Conservation (phyloP, 345 rosid species). For the Lepidium didymum region DNA sequence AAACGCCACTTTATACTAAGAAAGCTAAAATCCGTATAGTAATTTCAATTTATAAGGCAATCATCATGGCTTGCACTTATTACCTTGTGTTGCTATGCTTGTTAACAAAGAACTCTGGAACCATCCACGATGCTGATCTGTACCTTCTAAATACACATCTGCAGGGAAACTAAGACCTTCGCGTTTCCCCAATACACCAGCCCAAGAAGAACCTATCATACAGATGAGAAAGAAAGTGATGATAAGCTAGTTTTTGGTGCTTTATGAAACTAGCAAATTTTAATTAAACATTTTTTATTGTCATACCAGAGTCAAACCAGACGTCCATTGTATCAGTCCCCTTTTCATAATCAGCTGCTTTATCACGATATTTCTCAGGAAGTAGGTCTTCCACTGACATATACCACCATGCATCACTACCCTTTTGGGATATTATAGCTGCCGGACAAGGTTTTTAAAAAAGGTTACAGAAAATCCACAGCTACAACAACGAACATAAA, state of each 20-base stretch:
- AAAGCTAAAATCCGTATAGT: slow-evolving; percentile 4
- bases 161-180: slow-evolving; percentile 66
- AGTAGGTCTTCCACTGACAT: slow-evolving; percentile 82
- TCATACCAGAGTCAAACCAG: slow-evolving; percentile 92
- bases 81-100: slow-evolving; percentile 85
- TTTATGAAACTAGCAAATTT: background rate
- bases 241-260: background rate
- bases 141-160: slow-evolving; percentile 89
- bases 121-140: slow-evolving; percentile 99
- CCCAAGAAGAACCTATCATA: slow-evolving; percentile 87
- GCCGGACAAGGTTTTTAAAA: slow-evolving; percentile 26
- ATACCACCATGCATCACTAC: slow-evolving; percentile 98
- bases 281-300: background rate
- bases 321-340: slow-evolving; percentile 99
- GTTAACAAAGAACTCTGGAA: slow-evolving; percentile 93
- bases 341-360: slow-evolving; percentile 75
- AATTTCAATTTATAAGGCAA: background rate
- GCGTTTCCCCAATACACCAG: slow-evolving; percentile 74
- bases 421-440: slow-evolving; percentile 73
- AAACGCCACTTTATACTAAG: slow-evolving; percentile 1
- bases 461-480: background rate
- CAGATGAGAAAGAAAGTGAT: slow-evolving; percentile 7
- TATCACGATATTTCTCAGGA: slow-evolving; percentile 62
- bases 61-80: background rate
- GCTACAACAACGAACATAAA: background rate